These are phyloP conservation scores for Solanum gracilifrons DNA, from an alignment of 257 asterid genomes.

Conservation along the genomic window DNA sequence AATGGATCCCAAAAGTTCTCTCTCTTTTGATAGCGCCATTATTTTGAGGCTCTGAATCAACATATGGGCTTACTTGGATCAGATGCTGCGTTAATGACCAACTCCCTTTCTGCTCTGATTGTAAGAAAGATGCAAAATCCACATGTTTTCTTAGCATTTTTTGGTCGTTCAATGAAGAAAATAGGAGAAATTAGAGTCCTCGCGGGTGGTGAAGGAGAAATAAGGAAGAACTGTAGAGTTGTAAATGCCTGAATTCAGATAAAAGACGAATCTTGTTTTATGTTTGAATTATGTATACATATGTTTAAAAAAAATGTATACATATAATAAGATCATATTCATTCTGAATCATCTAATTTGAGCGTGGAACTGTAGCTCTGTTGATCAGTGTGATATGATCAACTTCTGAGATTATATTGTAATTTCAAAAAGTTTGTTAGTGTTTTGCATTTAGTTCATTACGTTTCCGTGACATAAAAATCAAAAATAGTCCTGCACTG, in stretches of 20 bases:
- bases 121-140: conserved; percentile 8
- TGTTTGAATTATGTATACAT: background rate
- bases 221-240: conserved; percentile 15
- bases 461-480: background rate
- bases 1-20: conserved; percentile 25
- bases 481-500: background rate
- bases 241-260: background rate
- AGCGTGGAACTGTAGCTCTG: background rate
- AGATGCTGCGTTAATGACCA: conserved; percentile 5
- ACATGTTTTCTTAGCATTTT: conserved; percentile 14
- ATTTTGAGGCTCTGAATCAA: conserved; percentile 2
- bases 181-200: conserved; percentile 23
- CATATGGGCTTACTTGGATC: conserved; percentile 1
- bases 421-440: background rate
- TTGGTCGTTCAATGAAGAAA: conserved; percentile 16
- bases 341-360: background rate
- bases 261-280: background rate
- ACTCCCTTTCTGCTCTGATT: conserved; percentile 6
- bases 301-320: background rate
- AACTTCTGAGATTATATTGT: background rate
- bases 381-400: background rate
- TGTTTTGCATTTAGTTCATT: background rate
- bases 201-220: conserved; percentile 17
- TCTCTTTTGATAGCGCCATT: conserved; percentile 12
- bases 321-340: background rate